Percentiles rank a stretch among this genome's conserved stretches.
Evolutionary conservation across 1,139 yeast species (phyloP).

Genomic region (Hansenula sp.): DNA sequence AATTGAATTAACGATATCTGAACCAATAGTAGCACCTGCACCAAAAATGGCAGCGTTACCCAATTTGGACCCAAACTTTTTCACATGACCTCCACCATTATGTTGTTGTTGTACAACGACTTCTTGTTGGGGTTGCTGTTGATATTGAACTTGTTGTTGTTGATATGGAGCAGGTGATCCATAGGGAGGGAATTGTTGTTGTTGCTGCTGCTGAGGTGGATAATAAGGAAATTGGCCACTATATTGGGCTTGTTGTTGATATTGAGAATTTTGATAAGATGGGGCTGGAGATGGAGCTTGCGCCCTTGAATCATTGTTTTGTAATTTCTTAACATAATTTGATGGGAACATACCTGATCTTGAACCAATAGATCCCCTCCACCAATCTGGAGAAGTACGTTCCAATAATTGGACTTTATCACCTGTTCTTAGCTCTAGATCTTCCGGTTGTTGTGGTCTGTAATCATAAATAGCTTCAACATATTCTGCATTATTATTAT

Average conservation of each 20-base stretch:
- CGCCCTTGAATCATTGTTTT: conserved; percentile 20
- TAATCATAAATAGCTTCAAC: conserved; percentile 75
- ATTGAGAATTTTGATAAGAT: conserved; percentile 8
- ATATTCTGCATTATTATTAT: conserved; percentile 26
- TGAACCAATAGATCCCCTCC: conserved; percentile 69
- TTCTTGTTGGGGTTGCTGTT: conserved; percentile 21
- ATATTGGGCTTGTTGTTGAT: background rate
- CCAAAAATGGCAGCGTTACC: conserved; percentile 95
- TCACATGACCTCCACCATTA: conserved; percentile 36
- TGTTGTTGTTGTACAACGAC: conserved; percentile 22
- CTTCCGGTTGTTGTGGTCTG: conserved; percentile 66
- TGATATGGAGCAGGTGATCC: conserved; percentile 21
- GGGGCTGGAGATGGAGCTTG: conserved; percentile 14
- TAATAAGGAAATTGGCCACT: conserved; percentile 39
- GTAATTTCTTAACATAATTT: conserved; percentile 64
- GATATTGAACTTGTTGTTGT: conserved; percentile 19
- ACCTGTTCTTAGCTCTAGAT: conserved; percentile 60
- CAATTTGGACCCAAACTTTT: conserved; percentile 74
- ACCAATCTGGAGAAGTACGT: conserved; percentile 84
- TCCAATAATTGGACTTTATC: conserved; percentile 68
- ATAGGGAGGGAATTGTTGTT: conserved; percentile 21
- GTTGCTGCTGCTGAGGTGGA: conserved; percentile 29
- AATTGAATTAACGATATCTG: conserved; percentile 81
- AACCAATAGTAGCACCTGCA: conserved; percentile 95
- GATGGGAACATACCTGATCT: conserved; percentile 84